Conservation (phyloP, 2,329 filamentous ascomycete genomes). For the Claviceps monticola region DNA sequence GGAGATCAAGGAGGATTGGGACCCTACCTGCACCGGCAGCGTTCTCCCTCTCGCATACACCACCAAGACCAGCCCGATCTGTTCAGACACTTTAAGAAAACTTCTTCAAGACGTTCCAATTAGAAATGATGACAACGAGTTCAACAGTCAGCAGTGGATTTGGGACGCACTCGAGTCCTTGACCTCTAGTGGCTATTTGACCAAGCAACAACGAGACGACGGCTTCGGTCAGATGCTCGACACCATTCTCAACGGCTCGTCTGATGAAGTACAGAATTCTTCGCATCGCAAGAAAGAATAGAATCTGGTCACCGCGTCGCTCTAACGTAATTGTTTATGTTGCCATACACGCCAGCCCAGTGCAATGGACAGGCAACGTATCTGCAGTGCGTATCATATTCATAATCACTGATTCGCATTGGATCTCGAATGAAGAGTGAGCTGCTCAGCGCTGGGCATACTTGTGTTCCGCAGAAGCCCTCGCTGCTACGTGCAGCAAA, state of each 20-base stretch:
- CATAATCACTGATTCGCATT: neutral
- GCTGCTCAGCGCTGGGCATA: neutral
- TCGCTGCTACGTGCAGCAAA: neutral
- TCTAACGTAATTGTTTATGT: neutral
- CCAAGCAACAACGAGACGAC: conserved; percentile 4
- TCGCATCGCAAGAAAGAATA: neutral
- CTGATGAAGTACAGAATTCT: conserved; percentile 6
- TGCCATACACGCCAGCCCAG: neutral
- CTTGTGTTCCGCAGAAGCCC: neutral
- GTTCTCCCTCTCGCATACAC: conserved; percentile 7
- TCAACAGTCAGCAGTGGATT: conserved; percentile 8
- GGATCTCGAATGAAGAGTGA: neutral
- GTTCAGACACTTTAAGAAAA: conserved; percentile 1
- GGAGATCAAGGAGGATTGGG: conserved; percentile 7
- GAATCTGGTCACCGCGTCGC: neutral
- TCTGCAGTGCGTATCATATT: neutral
- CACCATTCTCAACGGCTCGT: conserved; percentile 8
- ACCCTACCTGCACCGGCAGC: conserved; percentile 6
- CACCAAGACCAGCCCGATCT: conserved; percentile 6
- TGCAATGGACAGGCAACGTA: neutral
- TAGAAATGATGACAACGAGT: conserved; percentile 6
- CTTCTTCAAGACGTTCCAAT: conserved; percentile 6
- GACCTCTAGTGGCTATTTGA: conserved; percentile 3
- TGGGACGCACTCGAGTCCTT: conserved; percentile 5
- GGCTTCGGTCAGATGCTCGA: conserved; percentile 8